Conservation (phyloP, 2,329 filamentous ascomycete genomes). For the Paraconiothyrium sp. region DNA sequence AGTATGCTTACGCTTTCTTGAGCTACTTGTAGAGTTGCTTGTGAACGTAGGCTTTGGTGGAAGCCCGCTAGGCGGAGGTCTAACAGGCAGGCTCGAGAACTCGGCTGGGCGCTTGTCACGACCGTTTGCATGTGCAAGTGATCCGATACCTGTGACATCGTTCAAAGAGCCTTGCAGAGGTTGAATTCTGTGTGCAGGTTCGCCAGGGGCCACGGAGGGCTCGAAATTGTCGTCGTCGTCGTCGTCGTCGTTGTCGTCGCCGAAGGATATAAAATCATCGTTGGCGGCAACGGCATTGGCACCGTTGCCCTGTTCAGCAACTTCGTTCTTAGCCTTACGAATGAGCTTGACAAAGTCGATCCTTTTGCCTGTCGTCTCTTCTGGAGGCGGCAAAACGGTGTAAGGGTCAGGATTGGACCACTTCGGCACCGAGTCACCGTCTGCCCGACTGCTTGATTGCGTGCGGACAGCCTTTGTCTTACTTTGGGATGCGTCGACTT, state of each 20-base stretch:
- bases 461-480: slow-evolving; percentile 38
- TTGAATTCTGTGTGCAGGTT: background rate
- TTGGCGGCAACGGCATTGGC: slow-evolving; percentile 56
- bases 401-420: slow-evolving; percentile 99
- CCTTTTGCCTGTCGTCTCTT: slow-evolving; percentile 77
- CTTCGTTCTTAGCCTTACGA: slow-evolving; percentile 79
- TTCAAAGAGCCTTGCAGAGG: slow-evolving; percentile 38
- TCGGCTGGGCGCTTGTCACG: slow-evolving; percentile 10
- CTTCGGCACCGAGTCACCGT: slow-evolving; percentile 65
- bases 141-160: slow-evolving; percentile 18
- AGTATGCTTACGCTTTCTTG: slow-evolving; percentile 74
- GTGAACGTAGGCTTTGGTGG: slow-evolving; percentile 15
- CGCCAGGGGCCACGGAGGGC: background rate
- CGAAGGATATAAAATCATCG: slow-evolving; percentile 92
- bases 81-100: slow-evolving; percentile 17
- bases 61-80: slow-evolving; percentile 18
- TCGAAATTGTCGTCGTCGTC: slow-evolving; percentile 51
- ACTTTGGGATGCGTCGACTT: slow-evolving; percentile 29
- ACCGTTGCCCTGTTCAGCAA: slow-evolving; percentile 64
- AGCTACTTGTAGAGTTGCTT: slow-evolving; percentile 10
- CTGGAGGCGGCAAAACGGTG: slow-evolving; percentile 82
- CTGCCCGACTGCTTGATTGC: slow-evolving; percentile 29
- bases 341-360: slow-evolving; percentile 91
- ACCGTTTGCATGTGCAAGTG: slow-evolving; percentile 14
- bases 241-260: slow-evolving; percentile 66